Evolutionary conservation across 495 filamentous ascomycete species (phyloP), one percentile per base, ranked within the genome.

Genomic region (Penicillium paxilli): DNA sequence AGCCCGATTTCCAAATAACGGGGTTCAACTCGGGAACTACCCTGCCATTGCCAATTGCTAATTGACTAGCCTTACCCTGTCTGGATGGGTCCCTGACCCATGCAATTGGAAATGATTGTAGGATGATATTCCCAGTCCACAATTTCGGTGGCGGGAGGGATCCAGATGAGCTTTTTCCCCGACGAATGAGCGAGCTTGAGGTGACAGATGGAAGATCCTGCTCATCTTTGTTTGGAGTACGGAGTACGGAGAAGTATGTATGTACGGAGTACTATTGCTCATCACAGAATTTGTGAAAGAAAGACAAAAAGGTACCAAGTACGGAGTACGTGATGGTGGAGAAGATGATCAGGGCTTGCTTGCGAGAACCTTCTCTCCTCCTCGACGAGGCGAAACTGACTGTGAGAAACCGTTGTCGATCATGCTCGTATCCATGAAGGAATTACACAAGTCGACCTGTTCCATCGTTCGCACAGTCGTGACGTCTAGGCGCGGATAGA

Each of bases 371-470:
- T 32, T 32, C 25, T 32, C 11, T n/a, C n/a, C 30, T 14, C 30
- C 1, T 14, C 30, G 11, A n/a, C n/a, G n/a, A n/a, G 30, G 30
- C n/a, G 6, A 8, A 38, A 38, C 17, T 16, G 14, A 44, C 56
- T 65, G 62, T 54, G 56, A 54, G 57, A 62, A 60, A 60, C 62
- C 62, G 64, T 67, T 63, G 64, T 33, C 59, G 64, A 67, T 62
- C 64, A 54, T 42, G 40, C 40, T 42, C 40, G 40, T 42, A 42
- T 42, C 40, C 40, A n/a, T n/a, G 40, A 21, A 10, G 12, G 21
- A 30, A 17, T 28, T 14, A 12, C 14, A n/a, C 6, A 25, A 23
- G 22, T 46, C 40, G 40, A 42, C 40, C 40, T 42, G 40, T 42
- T 42, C 40, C 40, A 30, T 30, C 44, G 22, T 17, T 20, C 21